Percentiles rank a stretch among this genome's conserved stretches.
These are phyloP conservation scores for Rhododendron simsii DNA, from an alignment of 148 eudicot species.

Conservation along the genomic window DNA sequence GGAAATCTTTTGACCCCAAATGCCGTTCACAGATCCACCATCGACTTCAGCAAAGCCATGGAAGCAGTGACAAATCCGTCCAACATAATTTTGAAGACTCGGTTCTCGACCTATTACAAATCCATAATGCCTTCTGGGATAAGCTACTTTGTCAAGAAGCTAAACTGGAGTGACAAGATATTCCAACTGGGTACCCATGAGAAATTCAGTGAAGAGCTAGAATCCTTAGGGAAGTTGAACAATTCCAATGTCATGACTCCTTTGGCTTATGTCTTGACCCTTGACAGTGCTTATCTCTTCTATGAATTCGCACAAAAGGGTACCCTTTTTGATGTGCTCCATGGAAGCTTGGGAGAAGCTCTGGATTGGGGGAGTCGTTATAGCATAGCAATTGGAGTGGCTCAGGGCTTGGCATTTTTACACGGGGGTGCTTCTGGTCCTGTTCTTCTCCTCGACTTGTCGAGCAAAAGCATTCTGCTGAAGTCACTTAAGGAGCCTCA, in stretches of 20 bases:
- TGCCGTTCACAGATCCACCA: slow-evolving; percentile 53
- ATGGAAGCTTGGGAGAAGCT: slow-evolving; percentile 33
- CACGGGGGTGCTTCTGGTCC: slow-evolving; percentile 67
- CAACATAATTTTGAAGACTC: slow-evolving; percentile 43
- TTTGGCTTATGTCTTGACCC: slow-evolving; percentile 62
- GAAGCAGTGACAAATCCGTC: slow-evolving; percentile 43
- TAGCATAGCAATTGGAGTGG: slow-evolving; percentile 74
- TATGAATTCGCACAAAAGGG: slow-evolving; percentile 59
- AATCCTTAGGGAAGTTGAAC: slow-evolving; percentile 52
- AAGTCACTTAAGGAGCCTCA: slow-evolving; percentile 71
- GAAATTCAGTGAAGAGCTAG: slow-evolving; percentile 56
- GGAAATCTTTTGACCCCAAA: slow-evolving; percentile 46
- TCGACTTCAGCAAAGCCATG: slow-evolving; percentile 68
- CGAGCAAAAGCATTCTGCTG: slow-evolving; percentile 57
- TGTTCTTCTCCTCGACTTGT: slow-evolving; percentile 64
- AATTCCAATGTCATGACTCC: slow-evolving; percentile 86
- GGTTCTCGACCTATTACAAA: slow-evolving; percentile 64
- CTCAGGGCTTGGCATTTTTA: slow-evolving; percentile 75
- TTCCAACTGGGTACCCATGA: slow-evolving; percentile 50
- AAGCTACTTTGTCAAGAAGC: slow-evolving; percentile 70
- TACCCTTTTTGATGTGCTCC: slow-evolving; percentile 63
- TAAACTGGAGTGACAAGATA: slow-evolving; percentile 64
- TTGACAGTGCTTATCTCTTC: slow-evolving; percentile 61
- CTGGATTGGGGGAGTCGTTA: slow-evolving; percentile 84
- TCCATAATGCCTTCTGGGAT: slow-evolving; percentile 68